Conservation (phyloP, 768 basidiomycete genomes). For the Calocybe gangraenosa region DNA sequence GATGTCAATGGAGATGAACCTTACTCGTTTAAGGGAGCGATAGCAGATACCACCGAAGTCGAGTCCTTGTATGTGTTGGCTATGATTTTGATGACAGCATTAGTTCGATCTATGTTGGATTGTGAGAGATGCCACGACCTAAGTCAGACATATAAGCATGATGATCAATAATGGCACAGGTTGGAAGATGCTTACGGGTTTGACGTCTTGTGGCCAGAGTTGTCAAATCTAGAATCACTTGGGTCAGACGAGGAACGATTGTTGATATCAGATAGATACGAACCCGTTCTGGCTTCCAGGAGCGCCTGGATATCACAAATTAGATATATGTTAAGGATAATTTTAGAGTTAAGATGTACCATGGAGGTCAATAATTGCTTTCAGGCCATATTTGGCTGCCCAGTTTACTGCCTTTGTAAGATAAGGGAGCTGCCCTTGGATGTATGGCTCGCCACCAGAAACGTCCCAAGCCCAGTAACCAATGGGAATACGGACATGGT, state of each 20-base stretch:
- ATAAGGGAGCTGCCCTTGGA: slow-evolving; percentile 73
- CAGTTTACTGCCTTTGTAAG: slow-evolving; percentile 62
- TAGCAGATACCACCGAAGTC: slow-evolving; percentile 53
- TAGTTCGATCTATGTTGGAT: slow-evolving; percentile 63
- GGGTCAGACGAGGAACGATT: slow-evolving; percentile 4
- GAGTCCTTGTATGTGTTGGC: slow-evolving; percentile 55
- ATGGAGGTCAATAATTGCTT: slow-evolving; percentile 78
- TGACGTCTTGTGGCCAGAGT: slow-evolving; percentile 64
- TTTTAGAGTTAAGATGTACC: slow-evolving; percentile 24
- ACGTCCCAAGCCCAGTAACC: slow-evolving; percentile 92
- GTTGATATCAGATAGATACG: slow-evolving; percentile 14
- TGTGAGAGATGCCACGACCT: slow-evolving; percentile 64
- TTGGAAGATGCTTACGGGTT: slow-evolving; percentile 40
- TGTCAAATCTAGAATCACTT: slow-evolving; percentile 59
- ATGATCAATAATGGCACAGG: slow-evolving; percentile 1
- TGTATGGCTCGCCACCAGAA: slow-evolving; percentile 70
- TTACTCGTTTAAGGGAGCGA: slow-evolving; percentile 80
- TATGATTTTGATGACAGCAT: slow-evolving; percentile 59
- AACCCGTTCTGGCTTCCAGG: slow-evolving; percentile 86
- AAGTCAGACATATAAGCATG: slow-evolving; percentile 5
- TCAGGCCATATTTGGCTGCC: slow-evolving; percentile 68
- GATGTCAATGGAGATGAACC: slow-evolving; percentile 9
- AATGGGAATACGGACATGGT: slow-evolving; percentile 81
- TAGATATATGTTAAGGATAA: background rate
- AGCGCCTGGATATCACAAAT: slow-evolving; percentile 36